Percentiles rank a stretch among this genome's conserved stretches.
These are phyloP conservation scores for Acer saccharum DNA, from an alignment of 345 rosid genomes.

Conservation along the genomic window DNA sequence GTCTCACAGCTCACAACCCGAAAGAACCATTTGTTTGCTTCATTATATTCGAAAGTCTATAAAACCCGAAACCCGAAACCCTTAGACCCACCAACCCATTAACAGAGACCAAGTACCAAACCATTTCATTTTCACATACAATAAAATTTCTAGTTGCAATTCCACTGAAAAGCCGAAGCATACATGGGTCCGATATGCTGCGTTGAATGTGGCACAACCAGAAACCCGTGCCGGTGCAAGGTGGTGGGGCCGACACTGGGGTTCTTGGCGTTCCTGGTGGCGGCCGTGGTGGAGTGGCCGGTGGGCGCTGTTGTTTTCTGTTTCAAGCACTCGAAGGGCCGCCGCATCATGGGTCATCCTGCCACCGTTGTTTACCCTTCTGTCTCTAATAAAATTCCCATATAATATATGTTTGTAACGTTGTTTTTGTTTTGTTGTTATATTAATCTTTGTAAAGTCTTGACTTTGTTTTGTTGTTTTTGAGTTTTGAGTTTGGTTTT, in stretches of 20 bases:
- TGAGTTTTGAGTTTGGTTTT: too few species aligned
- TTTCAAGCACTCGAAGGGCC: constrained; percentile 69
- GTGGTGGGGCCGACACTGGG: constrained; percentile 88
- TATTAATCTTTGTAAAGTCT: background rate
- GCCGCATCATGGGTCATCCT: constrained; percentile 85
- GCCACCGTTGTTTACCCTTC: constrained; percentile 72
- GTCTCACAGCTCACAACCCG: too few species aligned
- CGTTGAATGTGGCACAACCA: background rate
- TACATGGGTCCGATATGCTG: constrained; percentile 50
- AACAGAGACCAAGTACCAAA: too few species aligned
- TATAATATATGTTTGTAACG: constrained; percentile 27
- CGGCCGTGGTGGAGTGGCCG: constrained; percentile 86
- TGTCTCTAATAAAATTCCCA: constrained; percentile 61
- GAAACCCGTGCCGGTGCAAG: constrained; percentile 81
- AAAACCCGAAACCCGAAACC: too few species aligned
- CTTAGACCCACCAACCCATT: too few species aligned
- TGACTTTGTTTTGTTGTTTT: background rate
- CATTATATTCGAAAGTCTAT: too few species aligned
- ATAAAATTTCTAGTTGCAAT: too few species aligned
- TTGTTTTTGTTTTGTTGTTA: too few species aligned
- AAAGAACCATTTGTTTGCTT: too few species aligned
- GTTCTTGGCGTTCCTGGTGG: constrained; percentile 68
- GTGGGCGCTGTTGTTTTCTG: constrained; percentile 76
- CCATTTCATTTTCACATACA: too few species aligned
- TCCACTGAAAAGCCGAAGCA: too few species aligned